A percentile compares a stretch with the other conserved stretches of the same genome.
phyloP scores from a whole-genome alignment of 2,329 filamentous ascomycete species.

The Coniochaeta sp. region DNA sequence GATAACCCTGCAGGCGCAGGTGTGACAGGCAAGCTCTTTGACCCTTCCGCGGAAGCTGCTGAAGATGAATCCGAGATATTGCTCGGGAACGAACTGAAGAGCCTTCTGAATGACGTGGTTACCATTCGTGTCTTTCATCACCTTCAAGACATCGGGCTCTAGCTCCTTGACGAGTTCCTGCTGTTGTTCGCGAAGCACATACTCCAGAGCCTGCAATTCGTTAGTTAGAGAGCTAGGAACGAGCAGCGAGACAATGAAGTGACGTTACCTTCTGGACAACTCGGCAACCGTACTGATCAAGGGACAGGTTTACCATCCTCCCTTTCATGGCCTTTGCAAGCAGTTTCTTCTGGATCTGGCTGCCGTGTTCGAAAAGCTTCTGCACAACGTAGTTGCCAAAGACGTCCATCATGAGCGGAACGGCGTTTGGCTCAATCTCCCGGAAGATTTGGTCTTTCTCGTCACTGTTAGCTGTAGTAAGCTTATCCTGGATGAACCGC shows the following conservation, averaged over 20 bases:
- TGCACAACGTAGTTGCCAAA: constrained; percentile 99
- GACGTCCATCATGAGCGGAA: constrained; percentile 90
- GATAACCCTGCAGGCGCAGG: constrained; percentile 86
- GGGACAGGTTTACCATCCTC: constrained; percentile 70
- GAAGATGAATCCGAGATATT: constrained; percentile 81
- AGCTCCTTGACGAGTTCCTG: constrained; percentile 76
- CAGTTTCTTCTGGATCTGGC: constrained; percentile 84
- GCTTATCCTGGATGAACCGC: constrained; percentile 87
- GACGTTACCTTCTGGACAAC: constrained; percentile 80
- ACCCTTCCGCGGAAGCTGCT: constrained; percentile 71
- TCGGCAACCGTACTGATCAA: constrained; percentile 87
- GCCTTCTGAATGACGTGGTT: constrained; percentile 97
- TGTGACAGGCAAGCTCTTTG: constrained; percentile 64
- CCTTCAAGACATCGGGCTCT: constrained; percentile 64
- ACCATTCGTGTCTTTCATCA: constrained; percentile 81
- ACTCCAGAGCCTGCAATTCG: constrained; percentile 65
- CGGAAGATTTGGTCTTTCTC: constrained; percentile 87
- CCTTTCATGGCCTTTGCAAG: constrained; percentile 83
- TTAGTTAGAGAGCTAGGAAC: not conserved
- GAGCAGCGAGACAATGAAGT: not conserved
- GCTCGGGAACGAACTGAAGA: constrained; percentile 69
- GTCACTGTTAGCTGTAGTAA: constrained; percentile 88
- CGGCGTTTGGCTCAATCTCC: constrained; percentile 75
- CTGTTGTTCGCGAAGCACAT: constrained; percentile 89
- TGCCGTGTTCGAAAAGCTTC: constrained; percentile 94